Percentiles rank a stretch among this genome's conserved stretches.
These are phyloP conservation scores for Pseudotsuga menziesii DNA, from an alignment of 75 land plant species.

Conservation along the genomic window DNA sequence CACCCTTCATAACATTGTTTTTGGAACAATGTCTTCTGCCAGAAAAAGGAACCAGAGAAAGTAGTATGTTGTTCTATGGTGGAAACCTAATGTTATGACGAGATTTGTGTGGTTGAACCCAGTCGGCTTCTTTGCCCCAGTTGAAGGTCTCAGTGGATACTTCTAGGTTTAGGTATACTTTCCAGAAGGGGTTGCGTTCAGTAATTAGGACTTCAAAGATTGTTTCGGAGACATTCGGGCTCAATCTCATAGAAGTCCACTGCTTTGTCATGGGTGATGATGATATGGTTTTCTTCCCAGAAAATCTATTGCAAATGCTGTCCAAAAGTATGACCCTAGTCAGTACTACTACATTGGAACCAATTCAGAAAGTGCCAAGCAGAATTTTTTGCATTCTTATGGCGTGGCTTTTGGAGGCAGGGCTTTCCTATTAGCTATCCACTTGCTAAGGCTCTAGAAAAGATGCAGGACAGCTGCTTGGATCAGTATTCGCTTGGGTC, in stretches of 20 bases:
- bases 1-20: not conserved
- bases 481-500: too few relatives aligned
- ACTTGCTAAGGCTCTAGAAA: too few relatives aligned
- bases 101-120: constrained; percentile 34
- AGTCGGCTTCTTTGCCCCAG: constrained; percentile 12
- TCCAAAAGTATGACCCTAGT: too few relatives aligned
- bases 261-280: constrained; percentile 66
- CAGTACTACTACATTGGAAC: too few relatives aligned
- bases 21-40: constrained; percentile 27
- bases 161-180: constrained; percentile 38
- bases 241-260: constrained; percentile 40
- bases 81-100: constrained; percentile 31
- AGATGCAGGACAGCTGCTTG: too few relatives aligned
- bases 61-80: constrained; percentile 35
- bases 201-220: constrained; percentile 62
- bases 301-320: too few relatives aligned
- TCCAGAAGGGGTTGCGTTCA: constrained; percentile 34
- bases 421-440: too few relatives aligned
- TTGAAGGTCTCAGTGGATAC: constrained; percentile 48
- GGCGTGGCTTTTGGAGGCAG: too few relatives aligned
- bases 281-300: constrained; percentile 27
- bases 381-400: too few relatives aligned
- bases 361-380: too few relatives aligned
- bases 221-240: constrained; percentile 53
- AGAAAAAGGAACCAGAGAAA: constrained; percentile 21